These are phyloP conservation scores for Aspergillus asperescens DNA, from an alignment of 495 filamentous ascomycete species.

Conservation along the genomic window DNA sequence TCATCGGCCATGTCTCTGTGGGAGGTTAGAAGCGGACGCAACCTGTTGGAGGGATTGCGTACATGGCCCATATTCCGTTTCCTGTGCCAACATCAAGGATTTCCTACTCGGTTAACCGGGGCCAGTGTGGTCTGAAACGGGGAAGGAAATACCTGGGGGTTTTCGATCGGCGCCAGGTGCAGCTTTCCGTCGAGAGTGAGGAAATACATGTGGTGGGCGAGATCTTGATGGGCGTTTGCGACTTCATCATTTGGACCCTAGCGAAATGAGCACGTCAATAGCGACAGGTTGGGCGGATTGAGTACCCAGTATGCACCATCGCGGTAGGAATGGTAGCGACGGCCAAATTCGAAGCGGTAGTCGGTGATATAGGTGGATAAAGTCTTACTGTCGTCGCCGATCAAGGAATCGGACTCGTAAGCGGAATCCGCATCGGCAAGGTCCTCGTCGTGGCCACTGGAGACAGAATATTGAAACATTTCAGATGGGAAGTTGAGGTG, in stretches of 20 bases:
- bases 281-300: neutral
- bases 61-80: conserved; percentile 53
- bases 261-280: neutral
- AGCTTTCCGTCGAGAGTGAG: conserved; percentile 44
- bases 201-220: conserved; percentile 31
- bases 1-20: conserved; percentile 46
- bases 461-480: neutral
- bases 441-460: conserved; percentile 11
- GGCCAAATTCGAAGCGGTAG: conserved; percentile 52
- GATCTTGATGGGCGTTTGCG: conserved; percentile 25
- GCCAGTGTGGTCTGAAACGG: neutral
- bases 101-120: conserved; percentile 12
- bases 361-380: conserved; percentile 23
- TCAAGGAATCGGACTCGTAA: conserved; percentile 21
- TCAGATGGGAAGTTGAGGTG: neutral
- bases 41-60: conserved; percentile 12
- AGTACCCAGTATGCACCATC: conserved; percentile 50
- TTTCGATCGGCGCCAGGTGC: conserved; percentile 42
- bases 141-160: conserved; percentile 23
- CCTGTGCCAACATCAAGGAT: conserved; percentile 53
- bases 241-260: conserved; percentile 30
- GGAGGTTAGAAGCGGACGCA: neutral
- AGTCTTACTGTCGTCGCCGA: conserved; percentile 21
- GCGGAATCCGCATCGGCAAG: conserved; percentile 18
- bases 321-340: conserved; percentile 59